These are phyloP conservation scores for Phytopythium mirpurense DNA, from an alignment of 352 stramenopile genomes.

Conservation along the genomic window DNA sequence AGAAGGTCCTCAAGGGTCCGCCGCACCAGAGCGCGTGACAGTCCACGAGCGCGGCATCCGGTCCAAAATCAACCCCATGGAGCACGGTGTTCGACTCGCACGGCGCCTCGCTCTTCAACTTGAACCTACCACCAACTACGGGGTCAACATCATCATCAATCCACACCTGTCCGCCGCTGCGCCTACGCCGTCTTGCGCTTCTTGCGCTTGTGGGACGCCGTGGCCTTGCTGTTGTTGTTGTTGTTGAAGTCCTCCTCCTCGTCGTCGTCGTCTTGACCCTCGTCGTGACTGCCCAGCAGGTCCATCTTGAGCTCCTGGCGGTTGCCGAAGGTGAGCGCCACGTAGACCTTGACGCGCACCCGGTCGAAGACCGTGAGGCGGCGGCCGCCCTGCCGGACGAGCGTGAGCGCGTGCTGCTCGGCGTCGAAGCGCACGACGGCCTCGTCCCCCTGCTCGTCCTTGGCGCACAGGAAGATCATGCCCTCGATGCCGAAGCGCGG, in stretches of 20 bases:
- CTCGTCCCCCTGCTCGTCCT: constrained; percentile 56
- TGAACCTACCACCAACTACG: too few relatives aligned
- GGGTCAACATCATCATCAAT: too few relatives aligned
- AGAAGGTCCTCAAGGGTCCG: constrained; percentile 11
- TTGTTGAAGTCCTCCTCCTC: constrained; percentile 26
- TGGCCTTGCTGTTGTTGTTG: too few relatives aligned
- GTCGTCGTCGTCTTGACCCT: constrained; percentile 41
- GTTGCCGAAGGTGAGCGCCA: constrained; percentile 71
- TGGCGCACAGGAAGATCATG: constrained; percentile 87
- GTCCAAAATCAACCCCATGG: too few relatives aligned
- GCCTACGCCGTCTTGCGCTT: constrained; percentile 1
- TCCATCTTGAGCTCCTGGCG: constrained; percentile 85
- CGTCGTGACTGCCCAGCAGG: too few relatives aligned
- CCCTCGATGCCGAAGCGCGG: constrained; percentile 99
- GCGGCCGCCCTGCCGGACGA: constrained; percentile 46
- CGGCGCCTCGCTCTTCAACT: too few relatives aligned
- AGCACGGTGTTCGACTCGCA: too few relatives aligned
- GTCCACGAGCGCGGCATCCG: too few relatives aligned
- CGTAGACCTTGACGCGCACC: constrained; percentile 75
- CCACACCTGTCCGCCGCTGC: background rate
- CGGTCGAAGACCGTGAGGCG: constrained; percentile 77
- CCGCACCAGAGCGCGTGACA: background rate
- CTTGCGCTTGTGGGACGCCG: background rate
- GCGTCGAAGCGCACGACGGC: constrained; percentile 53
- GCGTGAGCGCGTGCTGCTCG: constrained; percentile 44